phyloP scores from a whole-genome alignment of 2,329 filamentous ascomycete genomes.

The Trichoderma simmonsii region DNA sequence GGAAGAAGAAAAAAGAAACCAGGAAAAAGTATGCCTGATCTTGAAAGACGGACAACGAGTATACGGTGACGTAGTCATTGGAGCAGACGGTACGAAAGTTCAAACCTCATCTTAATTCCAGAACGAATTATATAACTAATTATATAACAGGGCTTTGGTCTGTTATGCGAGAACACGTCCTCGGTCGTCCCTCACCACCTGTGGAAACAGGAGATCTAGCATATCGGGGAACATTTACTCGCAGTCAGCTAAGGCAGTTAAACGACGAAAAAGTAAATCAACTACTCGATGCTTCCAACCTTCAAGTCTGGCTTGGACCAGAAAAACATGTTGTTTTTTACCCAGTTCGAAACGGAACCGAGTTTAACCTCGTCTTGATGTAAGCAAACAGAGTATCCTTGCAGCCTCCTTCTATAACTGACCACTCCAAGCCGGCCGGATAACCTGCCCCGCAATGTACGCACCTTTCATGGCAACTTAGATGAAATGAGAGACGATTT shows the following conservation, averaged over 20 bases:
- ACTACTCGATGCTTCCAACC: not conserved
- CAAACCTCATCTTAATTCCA: not conserved
- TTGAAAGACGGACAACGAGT: not conserved
- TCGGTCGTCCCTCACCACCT: not conserved
- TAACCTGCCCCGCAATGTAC: not conserved
- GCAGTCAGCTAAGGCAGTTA: not conserved
- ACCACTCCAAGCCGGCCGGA: not conserved
- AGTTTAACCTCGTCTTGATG: not conserved
- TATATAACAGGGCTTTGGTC: not conserved
- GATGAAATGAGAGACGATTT: not conserved
- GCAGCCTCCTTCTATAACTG: not conserved
- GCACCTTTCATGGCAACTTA: not conserved
- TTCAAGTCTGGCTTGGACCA: not conserved
- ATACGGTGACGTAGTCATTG: not conserved
- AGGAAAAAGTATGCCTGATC: not conserved
- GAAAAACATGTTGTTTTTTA: not conserved
- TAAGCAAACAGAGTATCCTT: not conserved
- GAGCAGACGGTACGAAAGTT: not conserved
- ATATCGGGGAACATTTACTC: not conserved
- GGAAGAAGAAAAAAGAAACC: not conserved
- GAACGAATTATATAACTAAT: not conserved
- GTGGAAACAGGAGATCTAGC: not conserved
- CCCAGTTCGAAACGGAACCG: not conserved
- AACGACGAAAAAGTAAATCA: not conserved
- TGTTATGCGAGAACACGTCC: not conserved